phyloP scores from a whole-genome alignment of 352 stramenopile species.

The Phytopythium delawarense region DNA sequence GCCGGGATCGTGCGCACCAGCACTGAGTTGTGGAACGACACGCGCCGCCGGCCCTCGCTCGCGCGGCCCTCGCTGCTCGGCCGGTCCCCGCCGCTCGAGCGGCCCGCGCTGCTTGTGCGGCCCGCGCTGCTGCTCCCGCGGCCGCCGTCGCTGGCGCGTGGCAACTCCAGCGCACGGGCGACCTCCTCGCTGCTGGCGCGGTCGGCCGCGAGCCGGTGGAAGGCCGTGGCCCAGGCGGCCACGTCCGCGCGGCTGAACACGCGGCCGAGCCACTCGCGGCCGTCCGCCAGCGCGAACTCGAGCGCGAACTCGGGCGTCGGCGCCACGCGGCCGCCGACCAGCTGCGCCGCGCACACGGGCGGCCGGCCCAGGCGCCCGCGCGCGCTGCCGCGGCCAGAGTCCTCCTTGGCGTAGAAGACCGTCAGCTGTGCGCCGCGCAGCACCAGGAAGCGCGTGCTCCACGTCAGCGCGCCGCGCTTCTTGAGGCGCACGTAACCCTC shows the following conservation, averaged over 20 bases:
- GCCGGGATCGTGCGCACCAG: constrained; percentile 54
- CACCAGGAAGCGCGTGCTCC: constrained; percentile 61
- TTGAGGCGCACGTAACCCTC: constrained; percentile 67
- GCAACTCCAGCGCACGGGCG: neutral
- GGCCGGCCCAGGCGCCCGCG: constrained; percentile 9
- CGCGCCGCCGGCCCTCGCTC: constrained; percentile 28
- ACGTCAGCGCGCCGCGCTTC: constrained; percentile 46
- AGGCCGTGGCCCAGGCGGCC: constrained; percentile 58
- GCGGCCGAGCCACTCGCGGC: constrained; percentile 38
- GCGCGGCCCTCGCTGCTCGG: constrained; percentile 26
- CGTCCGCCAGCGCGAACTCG: constrained; percentile 41
- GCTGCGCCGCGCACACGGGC: constrained; percentile 22
- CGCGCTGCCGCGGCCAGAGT: constrained; percentile 22
- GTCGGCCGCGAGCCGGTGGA: constrained; percentile 39
- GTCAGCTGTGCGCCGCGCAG: constrained; percentile 37
- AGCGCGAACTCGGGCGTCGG: constrained; percentile 41
- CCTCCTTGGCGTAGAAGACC: constrained; percentile 50
- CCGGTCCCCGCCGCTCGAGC: constrained; percentile 8
- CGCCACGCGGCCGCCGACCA: constrained; percentile 35
- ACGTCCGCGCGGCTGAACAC: constrained; percentile 54
- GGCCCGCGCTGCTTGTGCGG: no score
- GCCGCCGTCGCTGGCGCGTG: constrained; percentile 22
- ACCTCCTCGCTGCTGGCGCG: constrained; percentile 28
- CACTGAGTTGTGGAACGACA: constrained; percentile 60
- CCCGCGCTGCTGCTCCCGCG: constrained; percentile 4